Evolutionary conservation across 371 early-diverging fungal species (phyloP).

Genomic region (Fennellomyces sp.): DNA sequence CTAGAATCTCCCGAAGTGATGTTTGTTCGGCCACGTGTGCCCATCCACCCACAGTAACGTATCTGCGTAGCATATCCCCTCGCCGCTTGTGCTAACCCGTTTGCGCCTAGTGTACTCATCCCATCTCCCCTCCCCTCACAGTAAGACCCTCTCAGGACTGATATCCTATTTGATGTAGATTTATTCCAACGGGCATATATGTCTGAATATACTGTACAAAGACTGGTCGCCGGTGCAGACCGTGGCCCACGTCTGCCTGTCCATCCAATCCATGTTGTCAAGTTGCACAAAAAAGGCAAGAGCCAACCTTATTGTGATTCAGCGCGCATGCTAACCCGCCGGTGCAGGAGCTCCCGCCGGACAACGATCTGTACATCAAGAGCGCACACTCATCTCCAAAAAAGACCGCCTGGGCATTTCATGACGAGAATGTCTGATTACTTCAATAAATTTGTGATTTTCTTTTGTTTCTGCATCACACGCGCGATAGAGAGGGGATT

Average conservation of each 20-base stretch:
- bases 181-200: constrained; percentile 94
- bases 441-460: background rate
- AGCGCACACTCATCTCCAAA: constrained; percentile 78
- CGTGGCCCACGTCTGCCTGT: constrained; percentile 90
- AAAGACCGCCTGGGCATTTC: constrained; percentile 85
- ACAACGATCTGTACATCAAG: constrained; percentile 72
- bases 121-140: background rate
- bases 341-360: constrained; percentile 72
- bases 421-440: constrained; percentile 30
- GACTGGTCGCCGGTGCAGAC: constrained; percentile 97
- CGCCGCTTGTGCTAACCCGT: constrained; percentile 1
- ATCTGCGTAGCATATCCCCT: too few species aligned
- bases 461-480: background rate
- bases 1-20: constrained; percentile 86
- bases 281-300: constrained; percentile 79
- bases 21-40: constrained; percentile 69
- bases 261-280: constrained; percentile 91
- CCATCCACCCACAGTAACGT: constrained; percentile 88
- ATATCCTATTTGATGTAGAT: constrained; percentile 41
- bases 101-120: too few species aligned
- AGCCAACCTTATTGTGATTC: background rate
- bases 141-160: background rate
- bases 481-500: too few species aligned
- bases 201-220: constrained; percentile 94
- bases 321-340: background rate